Base-by-base conservation (phyloP, 2,329 filamentous ascomycete genomes). In the Aspergillus quadrilineatus region DNA sequence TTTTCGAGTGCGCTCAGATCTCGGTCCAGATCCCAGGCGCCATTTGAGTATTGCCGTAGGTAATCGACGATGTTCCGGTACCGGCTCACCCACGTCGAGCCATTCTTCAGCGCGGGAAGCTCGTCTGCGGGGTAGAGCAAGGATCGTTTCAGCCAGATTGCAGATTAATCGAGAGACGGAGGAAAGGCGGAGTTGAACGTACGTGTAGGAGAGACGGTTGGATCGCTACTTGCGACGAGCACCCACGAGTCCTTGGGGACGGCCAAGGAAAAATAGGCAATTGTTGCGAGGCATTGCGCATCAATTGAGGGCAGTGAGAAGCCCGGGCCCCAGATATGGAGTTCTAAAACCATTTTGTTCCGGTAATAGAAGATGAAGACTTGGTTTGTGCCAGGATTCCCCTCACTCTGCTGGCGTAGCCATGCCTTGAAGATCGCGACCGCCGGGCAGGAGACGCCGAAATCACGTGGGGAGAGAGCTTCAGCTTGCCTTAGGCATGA, bases 281-380 rank as follows among this genome's bases (percentile, higher is more conserved):
- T 85, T 43, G 88, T 82, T 29, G 92, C 92, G 59, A 96, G 84
- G 70, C 92, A 97, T 78, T 96, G 90, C 45, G 93, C 81, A 68
- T 97, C 92, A 67, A 97, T 89, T 43, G 94, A 97, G 12, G 93
- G 88, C 44, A 97, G 84, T 41, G 86, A 87, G 73, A 96, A 96
- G 41, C 90, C 92, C 53, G 91, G 87, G 49, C 92, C 92, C 88
- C 92, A 96, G 68, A 96, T 83, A 75, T 96, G 89, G 58, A 99
- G 84, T 76, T 93, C 85, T 48, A 91, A 76, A 61, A 85, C 79
- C 79, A 82, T 83, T 55, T 57, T 68, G 59, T 41, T 32, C 26
- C 9, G 44, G n/a, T 9, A 32, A 8, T 29, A 43, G 8, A 41
- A 37, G 41, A 44, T 34, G 29, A 50, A 45, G 28, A 30, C n/a